phyloP scores from a whole-genome alignment of 768 basidiomycete species.

The Mycena galopus region DNA sequence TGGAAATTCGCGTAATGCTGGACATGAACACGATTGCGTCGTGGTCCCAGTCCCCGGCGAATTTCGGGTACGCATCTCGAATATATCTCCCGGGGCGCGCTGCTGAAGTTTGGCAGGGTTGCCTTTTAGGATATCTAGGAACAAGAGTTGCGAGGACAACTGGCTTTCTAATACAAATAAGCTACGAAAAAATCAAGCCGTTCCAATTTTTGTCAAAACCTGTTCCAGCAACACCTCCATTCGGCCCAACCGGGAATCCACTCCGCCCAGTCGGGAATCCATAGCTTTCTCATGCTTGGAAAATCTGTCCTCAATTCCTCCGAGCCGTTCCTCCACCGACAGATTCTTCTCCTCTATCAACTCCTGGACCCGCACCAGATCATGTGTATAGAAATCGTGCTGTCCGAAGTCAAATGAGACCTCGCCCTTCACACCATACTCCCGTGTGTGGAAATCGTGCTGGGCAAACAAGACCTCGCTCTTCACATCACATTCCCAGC shows the following conservation, averaged over 20 bases:
- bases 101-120: background rate
- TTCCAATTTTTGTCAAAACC: background rate
- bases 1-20: too few relatives aligned
- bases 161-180: too few relatives aligned
- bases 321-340: constrained; percentile 39
- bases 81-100: background rate
- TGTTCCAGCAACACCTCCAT: constrained; percentile 64
- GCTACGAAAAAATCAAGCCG: background rate
- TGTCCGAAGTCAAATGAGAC: constrained; percentile 12
- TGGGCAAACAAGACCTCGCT: constrained; percentile 16
- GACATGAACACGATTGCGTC: constrained; percentile 6
- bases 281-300: constrained; percentile 17
- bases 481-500: constrained; percentile 38
- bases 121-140: constrained; percentile 22
- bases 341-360: constrained; percentile 27
- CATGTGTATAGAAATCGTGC: constrained; percentile 38
- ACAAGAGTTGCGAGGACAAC: too few relatives aligned
- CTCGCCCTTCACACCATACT: constrained; percentile 27
- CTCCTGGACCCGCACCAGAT: constrained; percentile 36
- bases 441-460: constrained; percentile 37
- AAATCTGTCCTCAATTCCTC: constrained; percentile 33
- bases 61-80: constrained; percentile 10
- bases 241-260: constrained; percentile 12
- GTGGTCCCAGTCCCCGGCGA: constrained; percentile 19
- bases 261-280: constrained; percentile 23